phyloP scores from a whole-genome alignment of 768 basidiomycete genomes.

The Tremella mesenterica region DNA sequence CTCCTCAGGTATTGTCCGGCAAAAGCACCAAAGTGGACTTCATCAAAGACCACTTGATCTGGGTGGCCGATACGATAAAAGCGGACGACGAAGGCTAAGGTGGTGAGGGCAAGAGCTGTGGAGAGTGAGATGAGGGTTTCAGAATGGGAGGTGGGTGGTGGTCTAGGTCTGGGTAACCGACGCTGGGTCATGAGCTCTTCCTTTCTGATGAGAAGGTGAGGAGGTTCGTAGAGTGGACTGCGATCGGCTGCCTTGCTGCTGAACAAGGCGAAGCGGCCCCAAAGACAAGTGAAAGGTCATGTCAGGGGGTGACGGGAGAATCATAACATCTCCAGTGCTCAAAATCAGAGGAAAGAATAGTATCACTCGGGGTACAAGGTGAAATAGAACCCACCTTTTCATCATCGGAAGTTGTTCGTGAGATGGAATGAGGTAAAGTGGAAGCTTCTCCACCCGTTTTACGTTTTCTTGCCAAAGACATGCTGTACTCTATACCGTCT shows the following conservation, averaged over 20 bases:
- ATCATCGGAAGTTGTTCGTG: background rate
- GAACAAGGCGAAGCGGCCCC: no score
- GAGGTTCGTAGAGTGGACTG: no score
- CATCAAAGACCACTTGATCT: constrained; percentile 93
- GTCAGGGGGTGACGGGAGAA: no score
- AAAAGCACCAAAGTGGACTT: constrained; percentile 98
- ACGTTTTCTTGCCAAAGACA: background rate
- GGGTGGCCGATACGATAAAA: constrained; percentile 93
- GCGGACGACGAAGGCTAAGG: constrained; percentile 69
- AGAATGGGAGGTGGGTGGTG: background rate
- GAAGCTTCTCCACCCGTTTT: background rate
- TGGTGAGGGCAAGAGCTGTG: constrained; percentile 47
- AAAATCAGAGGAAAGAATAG: no score
- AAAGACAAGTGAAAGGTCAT: no score
- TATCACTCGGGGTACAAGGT: no score
- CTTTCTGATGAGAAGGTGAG: no score
- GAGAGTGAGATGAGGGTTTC: constrained; percentile 22
- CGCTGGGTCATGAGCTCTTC: background rate
- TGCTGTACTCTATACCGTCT: no score
- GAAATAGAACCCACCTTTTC: background rate
- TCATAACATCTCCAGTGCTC: background rate
- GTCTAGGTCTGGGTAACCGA: background rate
- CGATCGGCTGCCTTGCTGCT: no score
- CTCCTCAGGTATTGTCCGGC: constrained; percentile 84
- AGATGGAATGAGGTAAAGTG: background rate